phyloP scores from a whole-genome alignment of 345 rosid genomes.

The Euphorbia peplus region DNA sequence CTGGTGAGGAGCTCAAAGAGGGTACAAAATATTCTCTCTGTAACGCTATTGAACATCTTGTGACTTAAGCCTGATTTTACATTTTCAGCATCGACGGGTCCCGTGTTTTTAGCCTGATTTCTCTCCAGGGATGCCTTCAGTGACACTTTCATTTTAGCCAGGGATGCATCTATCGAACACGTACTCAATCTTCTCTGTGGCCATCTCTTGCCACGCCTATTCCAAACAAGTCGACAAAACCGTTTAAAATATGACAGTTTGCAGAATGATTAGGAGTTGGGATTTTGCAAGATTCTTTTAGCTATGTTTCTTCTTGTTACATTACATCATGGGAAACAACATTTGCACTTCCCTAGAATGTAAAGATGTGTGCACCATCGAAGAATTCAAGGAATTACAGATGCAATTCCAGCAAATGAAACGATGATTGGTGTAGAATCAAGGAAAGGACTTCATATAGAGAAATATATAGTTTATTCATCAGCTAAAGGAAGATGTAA shows the following conservation, averaged over 20 bases:
- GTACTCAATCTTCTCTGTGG: no score
- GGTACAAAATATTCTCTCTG: background rate
- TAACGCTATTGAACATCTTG: no score
- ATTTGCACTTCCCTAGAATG: background rate
- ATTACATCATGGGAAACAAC: background rate
- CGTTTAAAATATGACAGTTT: background rate
- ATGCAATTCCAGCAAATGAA: constrained; percentile 2
- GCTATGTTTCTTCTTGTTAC: background rate
- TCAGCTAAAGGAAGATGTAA: background rate
- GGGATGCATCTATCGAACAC: no score
- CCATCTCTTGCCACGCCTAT: background rate
- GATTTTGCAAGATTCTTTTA: background rate
- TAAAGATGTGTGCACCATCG: no score
- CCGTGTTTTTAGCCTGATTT: no score
- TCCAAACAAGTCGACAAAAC: background rate
- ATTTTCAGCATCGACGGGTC: background rate
- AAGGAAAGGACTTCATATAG: background rate
- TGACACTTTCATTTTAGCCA: background rate
- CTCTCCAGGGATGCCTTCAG: background rate
- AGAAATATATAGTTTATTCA: background rate
- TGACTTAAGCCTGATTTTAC: background rate
- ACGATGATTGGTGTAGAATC: background rate
- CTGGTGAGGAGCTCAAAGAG: no score
- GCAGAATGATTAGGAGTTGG: no score
- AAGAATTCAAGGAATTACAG: no score